Conservation (phyloP, 2,329 filamentous ascomycete species). For the Paecilomyces sp. region DNA sequence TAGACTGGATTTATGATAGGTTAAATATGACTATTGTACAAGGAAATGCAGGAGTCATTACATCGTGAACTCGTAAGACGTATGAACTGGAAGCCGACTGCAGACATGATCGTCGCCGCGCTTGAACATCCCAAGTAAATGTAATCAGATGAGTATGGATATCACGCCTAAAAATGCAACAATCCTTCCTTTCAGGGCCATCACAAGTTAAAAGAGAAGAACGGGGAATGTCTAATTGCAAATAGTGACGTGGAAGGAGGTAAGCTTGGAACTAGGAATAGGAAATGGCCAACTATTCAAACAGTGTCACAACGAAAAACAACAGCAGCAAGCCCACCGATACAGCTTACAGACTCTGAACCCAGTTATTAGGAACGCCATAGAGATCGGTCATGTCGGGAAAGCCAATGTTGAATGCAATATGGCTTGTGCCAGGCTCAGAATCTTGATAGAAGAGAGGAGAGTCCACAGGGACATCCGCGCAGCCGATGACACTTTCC, state of each 20-base stretch:
- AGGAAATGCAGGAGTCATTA: background rate
- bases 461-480: conserved; percentile 15
- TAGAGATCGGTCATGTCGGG: background rate
- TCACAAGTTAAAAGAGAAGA: background rate
- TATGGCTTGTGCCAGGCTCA: conserved; percentile 6
- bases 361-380: background rate
- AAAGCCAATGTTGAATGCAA: background rate
- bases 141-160: background rate
- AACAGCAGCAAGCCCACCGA: background rate
- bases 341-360: background rate
- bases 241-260: background rate
- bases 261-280: background rate
- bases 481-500: conserved; percentile 20
- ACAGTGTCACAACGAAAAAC: background rate
- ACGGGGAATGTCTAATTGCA: background rate
- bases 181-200: background rate
- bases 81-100: background rate
- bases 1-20: background rate
- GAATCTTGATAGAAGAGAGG: conserved; percentile 21
- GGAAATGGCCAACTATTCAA: background rate
- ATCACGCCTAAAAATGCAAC: background rate
- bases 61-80: background rate
- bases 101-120: background rate
- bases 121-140: background rate
- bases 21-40: background rate